Evolutionary conservation across 306 rosid species (phyloP).

Genomic region (Sphenostylis stenocarpa): DNA sequence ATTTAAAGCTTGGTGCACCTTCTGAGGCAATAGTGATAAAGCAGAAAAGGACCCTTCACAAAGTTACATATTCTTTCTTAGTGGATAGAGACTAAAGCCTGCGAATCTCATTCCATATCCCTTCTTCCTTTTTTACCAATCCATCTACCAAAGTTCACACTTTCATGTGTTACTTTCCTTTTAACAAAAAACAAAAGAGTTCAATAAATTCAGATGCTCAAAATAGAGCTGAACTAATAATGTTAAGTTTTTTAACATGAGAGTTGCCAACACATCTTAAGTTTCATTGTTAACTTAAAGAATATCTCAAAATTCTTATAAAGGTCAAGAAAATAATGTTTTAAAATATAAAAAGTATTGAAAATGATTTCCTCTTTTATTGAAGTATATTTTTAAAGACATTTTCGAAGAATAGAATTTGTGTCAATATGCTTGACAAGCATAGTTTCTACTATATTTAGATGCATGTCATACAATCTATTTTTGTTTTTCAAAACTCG

Average conservation of each 20-base stretch:
- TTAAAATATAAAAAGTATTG: too few relatives aligned
- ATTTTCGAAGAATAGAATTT: neutral
- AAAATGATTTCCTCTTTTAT: too few relatives aligned
- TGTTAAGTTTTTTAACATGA: too few relatives aligned
- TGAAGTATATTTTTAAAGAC: too few relatives aligned
- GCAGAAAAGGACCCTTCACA: slow-evolving; percentile 1
- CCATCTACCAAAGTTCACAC: neutral
- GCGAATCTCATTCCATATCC: slow-evolving; percentile 55
- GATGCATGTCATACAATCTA: too few relatives aligned
- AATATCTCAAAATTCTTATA: too few relatives aligned
- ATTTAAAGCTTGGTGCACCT: slow-evolving; percentile 23
- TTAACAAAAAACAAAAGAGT: neutral
- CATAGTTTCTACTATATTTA: neutral
- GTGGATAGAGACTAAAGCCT: slow-evolving; percentile 34
- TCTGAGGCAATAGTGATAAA: slow-evolving; percentile 28
- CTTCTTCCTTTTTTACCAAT: neutral
- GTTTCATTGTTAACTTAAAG: too few relatives aligned
- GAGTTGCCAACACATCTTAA: too few relatives aligned
- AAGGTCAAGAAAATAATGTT: too few relatives aligned
- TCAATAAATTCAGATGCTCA: neutral
- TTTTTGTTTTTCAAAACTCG: too few relatives aligned
- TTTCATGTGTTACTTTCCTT: neutral
- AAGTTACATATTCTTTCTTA: slow-evolving; percentile 40
- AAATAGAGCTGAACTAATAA: neutral
- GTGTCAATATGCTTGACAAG: neutral